A percentile compares a stretch with the other conserved stretches of the same genome.
Evolutionary conservation across 768 basidiomycete species (phyloP).

Genomic region (Suillus occidentalis): DNA sequence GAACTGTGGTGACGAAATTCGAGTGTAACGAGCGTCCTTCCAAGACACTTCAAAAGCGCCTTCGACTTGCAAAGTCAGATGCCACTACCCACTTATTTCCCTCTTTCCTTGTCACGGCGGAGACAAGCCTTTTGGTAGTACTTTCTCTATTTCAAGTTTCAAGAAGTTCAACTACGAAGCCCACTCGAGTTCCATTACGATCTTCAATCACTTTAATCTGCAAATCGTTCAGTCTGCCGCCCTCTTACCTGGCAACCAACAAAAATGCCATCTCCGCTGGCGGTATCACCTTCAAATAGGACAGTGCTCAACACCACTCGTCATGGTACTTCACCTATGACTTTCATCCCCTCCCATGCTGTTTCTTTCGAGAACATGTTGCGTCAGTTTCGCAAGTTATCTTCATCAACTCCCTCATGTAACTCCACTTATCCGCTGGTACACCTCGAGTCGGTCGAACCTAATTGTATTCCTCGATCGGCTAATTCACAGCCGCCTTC

Average conservation of each 20-base stretch:
- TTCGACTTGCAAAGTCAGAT: neutral
- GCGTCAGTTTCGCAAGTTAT: slow-evolving; percentile 13
- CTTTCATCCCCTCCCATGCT: slow-evolving; percentile 4
- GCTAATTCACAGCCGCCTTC: slow-evolving; percentile 1
- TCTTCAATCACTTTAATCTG: slow-evolving; percentile 22
- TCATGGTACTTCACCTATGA: slow-evolving; percentile 19
- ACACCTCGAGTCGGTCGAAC: neutral
- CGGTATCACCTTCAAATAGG: slow-evolving; percentile 29
- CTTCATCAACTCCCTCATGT: neutral
- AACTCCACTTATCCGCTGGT: slow-evolving; percentile 3
- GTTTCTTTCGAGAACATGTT: slow-evolving; percentile 7
- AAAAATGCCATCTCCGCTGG: slow-evolving; percentile 33
- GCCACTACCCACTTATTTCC: neutral
- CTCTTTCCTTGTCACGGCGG: slow-evolving; percentile 6
- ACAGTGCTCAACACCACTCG: slow-evolving; percentile 1
- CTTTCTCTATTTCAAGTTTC: slow-evolving; percentile 21
- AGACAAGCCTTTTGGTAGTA: slow-evolving; percentile 9
- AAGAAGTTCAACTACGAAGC: slow-evolving; percentile 10
- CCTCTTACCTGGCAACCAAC: slow-evolving; percentile 33
- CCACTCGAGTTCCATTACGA: slow-evolving; percentile 19
- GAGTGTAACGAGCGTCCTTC: neutral
- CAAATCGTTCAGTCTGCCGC: slow-evolving; percentile 30
- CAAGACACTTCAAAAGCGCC: slow-evolving; percentile 25
- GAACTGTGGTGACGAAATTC: slow-evolving; percentile 9
- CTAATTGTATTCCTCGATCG: neutral